phyloP scores from a whole-genome alignment of 805 yeast genomes.

The Saturnispora kantuleensis region DNA sequence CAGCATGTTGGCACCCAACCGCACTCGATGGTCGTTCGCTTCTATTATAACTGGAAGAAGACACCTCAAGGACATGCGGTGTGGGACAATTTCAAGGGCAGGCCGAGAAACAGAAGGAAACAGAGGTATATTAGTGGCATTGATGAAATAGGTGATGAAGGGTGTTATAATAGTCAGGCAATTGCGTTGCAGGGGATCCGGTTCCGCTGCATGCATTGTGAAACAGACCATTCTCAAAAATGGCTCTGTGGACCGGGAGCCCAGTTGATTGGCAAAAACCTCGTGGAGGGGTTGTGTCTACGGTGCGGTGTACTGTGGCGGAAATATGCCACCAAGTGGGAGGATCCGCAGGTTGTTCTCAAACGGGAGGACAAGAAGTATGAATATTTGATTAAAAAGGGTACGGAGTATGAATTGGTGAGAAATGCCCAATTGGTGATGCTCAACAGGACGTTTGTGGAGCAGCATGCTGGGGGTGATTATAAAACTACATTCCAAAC shows the following conservation, averaged over 20 bases:
- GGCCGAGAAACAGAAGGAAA: slow-evolving; percentile 50
- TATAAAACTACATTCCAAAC: slow-evolving; percentile 10
- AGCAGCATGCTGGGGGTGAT: slow-evolving; percentile 2
- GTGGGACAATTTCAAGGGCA: slow-evolving; percentile 76
- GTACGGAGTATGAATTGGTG: slow-evolving; percentile 56
- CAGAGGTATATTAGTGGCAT: slow-evolving; percentile 32
- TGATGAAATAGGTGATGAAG: slow-evolving; percentile 54
- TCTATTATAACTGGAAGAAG: slow-evolving; percentile 88
- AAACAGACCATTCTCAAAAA: slow-evolving; percentile 39
- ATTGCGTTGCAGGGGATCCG: slow-evolving; percentile 29
- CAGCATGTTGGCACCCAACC: slow-evolving; percentile 67
- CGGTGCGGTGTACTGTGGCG: slow-evolving; percentile 92
- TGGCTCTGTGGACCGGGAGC: slow-evolving; percentile 72
- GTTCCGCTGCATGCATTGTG: slow-evolving; percentile 67
- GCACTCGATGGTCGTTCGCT: slow-evolving; percentile 71
- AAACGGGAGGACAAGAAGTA: slow-evolving; percentile 35
- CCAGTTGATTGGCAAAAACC: slow-evolving; percentile 26
- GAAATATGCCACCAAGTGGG: slow-evolving; percentile 82
- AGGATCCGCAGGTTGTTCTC: slow-evolving; percentile 58
- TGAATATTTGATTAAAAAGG: slow-evolving; percentile 31
- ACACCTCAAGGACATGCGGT: slow-evolving; percentile 62
- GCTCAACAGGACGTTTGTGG: slow-evolving; percentile 35
- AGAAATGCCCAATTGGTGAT: slow-evolving; percentile 51
- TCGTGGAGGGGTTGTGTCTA: slow-evolving; percentile 57
- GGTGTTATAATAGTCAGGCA: slow-evolving; percentile 53